Conservation (phyloP, 2,329 filamentous ascomycete genomes). For the Alternaria brassicicola region DNA sequence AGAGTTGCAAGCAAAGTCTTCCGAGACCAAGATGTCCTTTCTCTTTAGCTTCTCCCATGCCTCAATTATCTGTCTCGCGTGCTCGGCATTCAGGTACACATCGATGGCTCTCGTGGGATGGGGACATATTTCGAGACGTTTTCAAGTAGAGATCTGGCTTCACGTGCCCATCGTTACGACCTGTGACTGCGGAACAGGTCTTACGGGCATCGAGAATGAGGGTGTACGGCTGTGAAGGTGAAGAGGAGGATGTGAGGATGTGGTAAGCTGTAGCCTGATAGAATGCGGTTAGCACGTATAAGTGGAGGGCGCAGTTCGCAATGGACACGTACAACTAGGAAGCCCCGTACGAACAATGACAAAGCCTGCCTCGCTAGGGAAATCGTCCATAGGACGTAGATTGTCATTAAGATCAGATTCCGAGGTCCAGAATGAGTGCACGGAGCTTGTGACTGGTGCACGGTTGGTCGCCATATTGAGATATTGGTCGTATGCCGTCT, state of each 20-base stretch:
- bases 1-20: neutral
- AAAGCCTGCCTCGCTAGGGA: constrained; percentile 14
- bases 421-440: neutral
- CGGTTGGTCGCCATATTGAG: neutral
- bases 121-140: constrained; percentile 2
- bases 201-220: constrained; percentile 55
- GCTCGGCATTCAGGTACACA: constrained; percentile 3
- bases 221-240: neutral
- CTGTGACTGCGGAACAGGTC: constrained; percentile 59
- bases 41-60: constrained; percentile 1
- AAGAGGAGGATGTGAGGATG: neutral
- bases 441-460: neutral
- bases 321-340: neutral
- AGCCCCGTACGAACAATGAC: constrained; percentile 68
- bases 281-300: neutral
- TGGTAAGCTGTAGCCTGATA: constrained; percentile 2
- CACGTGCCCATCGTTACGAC: constrained; percentile 61
- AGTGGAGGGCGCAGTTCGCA: neutral
- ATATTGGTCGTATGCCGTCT: neutral
- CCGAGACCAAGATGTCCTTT: neutral
- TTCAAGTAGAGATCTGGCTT: constrained; percentile 4
- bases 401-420: neutral
- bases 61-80: neutral
- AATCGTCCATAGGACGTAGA: neutral
- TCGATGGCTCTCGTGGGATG: constrained; percentile 1